These are phyloP conservation scores for Agaricales sp. DNA, from an alignment of 1,284 basidiomycete species.

Conservation along the genomic window DNA sequence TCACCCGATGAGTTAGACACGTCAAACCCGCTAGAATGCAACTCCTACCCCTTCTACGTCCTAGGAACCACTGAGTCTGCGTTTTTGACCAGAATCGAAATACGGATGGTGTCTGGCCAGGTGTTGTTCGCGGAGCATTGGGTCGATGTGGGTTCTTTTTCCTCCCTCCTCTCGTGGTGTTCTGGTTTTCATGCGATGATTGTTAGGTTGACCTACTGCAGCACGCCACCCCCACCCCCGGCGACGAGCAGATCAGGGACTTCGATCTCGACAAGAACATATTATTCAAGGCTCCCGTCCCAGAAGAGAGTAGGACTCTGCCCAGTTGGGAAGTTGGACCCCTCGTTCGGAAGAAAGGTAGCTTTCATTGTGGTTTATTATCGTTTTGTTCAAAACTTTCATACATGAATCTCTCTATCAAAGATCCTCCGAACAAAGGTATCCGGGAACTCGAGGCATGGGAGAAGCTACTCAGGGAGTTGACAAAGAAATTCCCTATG, in stretches of 20 bases:
- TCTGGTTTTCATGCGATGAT: conserved; percentile 2
- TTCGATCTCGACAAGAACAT: conserved; percentile 59
- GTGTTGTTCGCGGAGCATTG: conserved; percentile 52
- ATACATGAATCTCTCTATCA: too few relatives aligned
- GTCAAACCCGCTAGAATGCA: conserved; percentile 23
- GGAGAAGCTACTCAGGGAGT: not conserved
- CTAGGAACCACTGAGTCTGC: conserved; percentile 45
- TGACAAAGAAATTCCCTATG: not conserved
- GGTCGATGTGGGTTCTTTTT: conserved; percentile 47
- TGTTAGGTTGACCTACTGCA: conserved; percentile 50
- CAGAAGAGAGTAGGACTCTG: conserved; percentile 11
- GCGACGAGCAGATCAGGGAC: conserved; percentile 65
- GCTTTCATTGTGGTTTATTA: too few relatives aligned
- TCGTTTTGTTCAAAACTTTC: not conserved
- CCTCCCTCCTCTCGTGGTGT: not conserved
- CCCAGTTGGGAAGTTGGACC: conserved; percentile 14
- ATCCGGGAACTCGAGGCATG: not conserved
- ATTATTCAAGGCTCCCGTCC: conserved; percentile 31
- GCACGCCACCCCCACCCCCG: conserved; percentile 33
- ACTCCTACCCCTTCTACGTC: conserved; percentile 46
- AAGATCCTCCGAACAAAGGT: too few relatives aligned
- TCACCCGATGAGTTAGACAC: conserved; percentile 21
- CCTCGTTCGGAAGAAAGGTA: not conserved
- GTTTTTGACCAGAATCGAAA: conserved; percentile 52
- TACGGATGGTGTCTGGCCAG: conserved; percentile 22